Percentiles rank a stretch among this genome's conserved stretches.
phyloP scores from a whole-genome alignment of 768 basidiomycete species.

The Favolaschia claudopus region DNA sequence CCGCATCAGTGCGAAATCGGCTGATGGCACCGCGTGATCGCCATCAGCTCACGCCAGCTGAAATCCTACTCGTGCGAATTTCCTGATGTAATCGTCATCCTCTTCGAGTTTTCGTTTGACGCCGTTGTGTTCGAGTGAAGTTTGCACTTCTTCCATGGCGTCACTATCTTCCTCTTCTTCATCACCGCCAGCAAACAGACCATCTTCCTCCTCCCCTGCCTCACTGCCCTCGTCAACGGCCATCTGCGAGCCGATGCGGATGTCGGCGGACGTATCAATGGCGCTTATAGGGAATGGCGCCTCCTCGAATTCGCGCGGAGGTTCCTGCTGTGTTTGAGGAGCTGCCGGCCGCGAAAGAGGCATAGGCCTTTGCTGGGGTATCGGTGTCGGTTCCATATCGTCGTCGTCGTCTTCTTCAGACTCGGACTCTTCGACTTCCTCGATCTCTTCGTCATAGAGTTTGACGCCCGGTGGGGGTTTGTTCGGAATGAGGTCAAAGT shows the following conservation, averaged over 20 bases:
- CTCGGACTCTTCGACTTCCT: constrained; percentile 82
- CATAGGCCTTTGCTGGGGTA: constrained; percentile 45
- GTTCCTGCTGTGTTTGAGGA: constrained; percentile 44
- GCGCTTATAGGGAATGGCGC: constrained; percentile 68
- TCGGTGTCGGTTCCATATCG: constrained; percentile 74
- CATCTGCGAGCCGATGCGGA: constrained; percentile 55
- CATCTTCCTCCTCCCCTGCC: constrained; percentile 76
- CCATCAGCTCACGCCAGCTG: no score
- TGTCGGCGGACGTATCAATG: constrained; percentile 70
- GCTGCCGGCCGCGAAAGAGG: constrained; percentile 33
- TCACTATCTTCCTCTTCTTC: constrained; percentile 84
- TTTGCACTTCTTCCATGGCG: constrained; percentile 81
- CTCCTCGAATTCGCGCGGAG: constrained; percentile 44
- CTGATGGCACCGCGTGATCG: no score
- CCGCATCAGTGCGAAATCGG: no score
- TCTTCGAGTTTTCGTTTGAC: constrained; percentile 83
- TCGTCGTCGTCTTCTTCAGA: constrained; percentile 68
- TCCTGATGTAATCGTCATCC: constrained; percentile 82
- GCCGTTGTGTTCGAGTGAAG: constrained; percentile 61
- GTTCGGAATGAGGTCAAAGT: constrained; percentile 89
- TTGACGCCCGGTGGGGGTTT: constrained; percentile 81
- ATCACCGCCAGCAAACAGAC: constrained; percentile 78
- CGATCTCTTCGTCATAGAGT: constrained; percentile 81
- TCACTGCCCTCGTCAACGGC: constrained; percentile 73
- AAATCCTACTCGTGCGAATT: no score